Conservation (phyloP, 257 asterid genomes). For the Scutellaria baicalensis region DNA sequence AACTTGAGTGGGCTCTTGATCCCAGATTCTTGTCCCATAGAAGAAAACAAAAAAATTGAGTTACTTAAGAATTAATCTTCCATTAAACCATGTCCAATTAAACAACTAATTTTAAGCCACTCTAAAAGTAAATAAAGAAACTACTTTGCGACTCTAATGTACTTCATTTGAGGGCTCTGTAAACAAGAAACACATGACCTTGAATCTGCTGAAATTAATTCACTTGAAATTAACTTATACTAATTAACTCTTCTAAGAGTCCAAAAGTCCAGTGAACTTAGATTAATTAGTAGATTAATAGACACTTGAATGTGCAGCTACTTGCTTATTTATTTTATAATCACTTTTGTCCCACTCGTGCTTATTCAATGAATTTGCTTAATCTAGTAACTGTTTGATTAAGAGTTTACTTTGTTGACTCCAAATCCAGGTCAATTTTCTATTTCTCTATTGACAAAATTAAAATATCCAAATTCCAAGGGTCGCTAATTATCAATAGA, state of each 20-base stretch:
- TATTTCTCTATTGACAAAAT: not conserved
- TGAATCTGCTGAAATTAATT: not conserved
- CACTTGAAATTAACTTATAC: not conserved
- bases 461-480: too few species aligned
- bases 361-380: not conserved
- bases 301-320: not conserved
- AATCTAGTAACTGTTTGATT: not conserved
- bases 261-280: not conserved
- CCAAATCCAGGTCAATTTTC: not conserved
- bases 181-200: not conserved
- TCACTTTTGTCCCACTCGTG: not conserved
- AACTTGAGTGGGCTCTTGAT: conserved; percentile 10
- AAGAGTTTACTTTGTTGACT: not conserved
- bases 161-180: conserved; percentile 3
- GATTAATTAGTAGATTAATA: not conserved
- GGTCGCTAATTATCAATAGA: too few species aligned
- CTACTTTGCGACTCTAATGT: not conserved
- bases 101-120: too few species aligned
- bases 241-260: not conserved
- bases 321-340: not conserved
- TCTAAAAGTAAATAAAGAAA: not conserved
- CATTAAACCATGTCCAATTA: not conserved
- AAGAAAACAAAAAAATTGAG: not conserved
- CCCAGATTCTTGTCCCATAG: conserved; percentile 1
- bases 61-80: not conserved